Conservation (phyloP, 176 grass and related monocot genomes). For the Saccharum spontaneum region DNA sequence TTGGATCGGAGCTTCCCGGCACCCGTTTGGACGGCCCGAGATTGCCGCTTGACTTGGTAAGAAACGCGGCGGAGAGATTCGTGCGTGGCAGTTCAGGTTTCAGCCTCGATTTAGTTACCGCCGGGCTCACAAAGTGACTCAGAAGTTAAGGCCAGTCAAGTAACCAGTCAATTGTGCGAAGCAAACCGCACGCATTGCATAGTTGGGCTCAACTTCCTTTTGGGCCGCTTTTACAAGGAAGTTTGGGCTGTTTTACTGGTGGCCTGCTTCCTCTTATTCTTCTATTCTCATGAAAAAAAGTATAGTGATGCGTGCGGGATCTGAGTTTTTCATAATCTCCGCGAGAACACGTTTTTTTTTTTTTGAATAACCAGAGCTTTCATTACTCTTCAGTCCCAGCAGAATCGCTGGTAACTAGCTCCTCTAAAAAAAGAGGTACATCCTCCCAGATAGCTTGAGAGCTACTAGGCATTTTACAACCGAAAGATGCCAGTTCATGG, state of each 20-base stretch:
- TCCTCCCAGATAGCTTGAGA: too few species aligned
- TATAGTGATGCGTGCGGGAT: not conserved
- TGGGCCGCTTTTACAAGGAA: not conserved
- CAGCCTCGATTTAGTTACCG: not conserved
- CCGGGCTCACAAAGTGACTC: not conserved
- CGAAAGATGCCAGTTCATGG: too few species aligned
- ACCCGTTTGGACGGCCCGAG: not conserved
- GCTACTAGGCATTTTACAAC: too few species aligned
- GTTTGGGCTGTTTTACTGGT: not conserved
- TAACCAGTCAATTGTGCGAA: not conserved
- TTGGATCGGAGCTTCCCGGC: not conserved
- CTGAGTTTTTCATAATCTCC: not conserved
- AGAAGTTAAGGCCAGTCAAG: not conserved
- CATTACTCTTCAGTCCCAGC: too few species aligned
- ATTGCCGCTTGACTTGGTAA: slow-evolving; percentile 30
- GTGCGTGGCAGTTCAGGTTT: not conserved
- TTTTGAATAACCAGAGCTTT: too few species aligned
- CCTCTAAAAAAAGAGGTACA: too few species aligned
- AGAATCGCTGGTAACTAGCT: too few species aligned
- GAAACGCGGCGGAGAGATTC: not conserved
- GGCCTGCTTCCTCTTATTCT: too few species aligned
- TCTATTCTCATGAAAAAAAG: too few species aligned
- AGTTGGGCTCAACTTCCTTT: not conserved
- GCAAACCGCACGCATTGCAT: not conserved
- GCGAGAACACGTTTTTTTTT: rapidly evolving